These are phyloP conservation scores for Gremmenia infestans DNA, from an alignment of 2,329 filamentous ascomycete genomes.

Conservation along the genomic window DNA sequence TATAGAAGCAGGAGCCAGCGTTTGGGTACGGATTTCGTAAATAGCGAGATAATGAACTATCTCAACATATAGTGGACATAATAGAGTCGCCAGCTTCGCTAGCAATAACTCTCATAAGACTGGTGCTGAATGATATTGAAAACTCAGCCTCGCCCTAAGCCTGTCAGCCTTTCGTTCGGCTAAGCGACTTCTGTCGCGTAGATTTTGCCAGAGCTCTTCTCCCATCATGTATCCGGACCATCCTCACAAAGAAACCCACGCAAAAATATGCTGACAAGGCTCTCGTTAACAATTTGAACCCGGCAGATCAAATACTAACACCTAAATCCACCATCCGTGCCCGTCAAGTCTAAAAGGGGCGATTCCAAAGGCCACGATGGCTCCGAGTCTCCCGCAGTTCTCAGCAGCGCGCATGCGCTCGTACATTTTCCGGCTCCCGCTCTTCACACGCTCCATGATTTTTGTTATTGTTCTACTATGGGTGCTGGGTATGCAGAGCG, in stretches of 20 bases:
- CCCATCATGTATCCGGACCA: not conserved
- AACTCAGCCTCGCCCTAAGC: conserved; percentile 5
- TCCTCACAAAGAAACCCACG: not conserved
- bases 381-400: conserved; percentile 43
- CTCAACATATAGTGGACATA: too few species aligned
- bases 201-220: not conserved
- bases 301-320: not conserved
- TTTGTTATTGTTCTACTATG: conserved; percentile 64
- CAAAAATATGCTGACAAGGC: conserved; percentile 10
- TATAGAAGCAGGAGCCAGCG: too few species aligned
- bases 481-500: conserved; percentile 61
- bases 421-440: conserved; percentile 77
- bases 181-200: not conserved
- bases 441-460: conserved; percentile 73
- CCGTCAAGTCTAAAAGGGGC: not conserved
- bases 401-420: conserved; percentile 71
- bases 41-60: too few species aligned
- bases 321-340: not conserved
- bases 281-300: conserved; percentile 3
- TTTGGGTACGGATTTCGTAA: too few species aligned
- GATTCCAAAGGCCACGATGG: conserved; percentile 17
- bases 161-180: not conserved
- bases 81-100: too few species aligned
- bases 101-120: too few species aligned
- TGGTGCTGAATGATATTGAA: too few species aligned